These are phyloP conservation scores for Sarocladium strictum DNA, from an alignment of 2,329 filamentous ascomycete species.

Conservation along the genomic window DNA sequence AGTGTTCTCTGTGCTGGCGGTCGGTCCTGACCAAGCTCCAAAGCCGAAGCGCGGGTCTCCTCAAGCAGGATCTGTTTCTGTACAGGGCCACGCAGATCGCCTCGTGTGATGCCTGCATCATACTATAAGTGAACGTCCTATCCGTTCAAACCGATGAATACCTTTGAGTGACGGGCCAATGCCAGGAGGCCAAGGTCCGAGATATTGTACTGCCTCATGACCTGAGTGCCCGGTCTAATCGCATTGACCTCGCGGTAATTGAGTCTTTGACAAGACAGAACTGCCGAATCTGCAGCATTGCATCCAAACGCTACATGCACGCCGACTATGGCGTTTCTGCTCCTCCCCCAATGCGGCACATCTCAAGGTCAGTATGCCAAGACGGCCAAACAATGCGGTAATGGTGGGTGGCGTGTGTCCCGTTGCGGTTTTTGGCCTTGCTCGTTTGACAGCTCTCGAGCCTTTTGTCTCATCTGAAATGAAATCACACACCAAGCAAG, in stretches of 20 bases:
- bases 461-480: constrained; percentile 6
- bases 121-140: not conserved
- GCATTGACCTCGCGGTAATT: not conserved
- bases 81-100: not conserved
- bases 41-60: not conserved
- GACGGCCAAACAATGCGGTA: not conserved
- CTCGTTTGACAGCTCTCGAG: constrained; percentile 6
- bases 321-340: not conserved
- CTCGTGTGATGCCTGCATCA: not conserved
- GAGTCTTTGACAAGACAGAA: not conserved
- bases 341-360: not conserved
- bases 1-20: too few relatives aligned
- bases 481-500: not conserved
- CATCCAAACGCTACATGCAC: constrained; percentile 4
- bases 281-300: not conserved
- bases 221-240: too few relatives aligned
- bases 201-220: not conserved
- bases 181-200: not conserved
- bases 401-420: not conserved
- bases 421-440: not conserved
- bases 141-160: not conserved
- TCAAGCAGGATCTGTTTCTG: too few relatives aligned
- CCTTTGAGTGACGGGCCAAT: not conserved
- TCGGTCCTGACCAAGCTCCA: not conserved
- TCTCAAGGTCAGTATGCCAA: not conserved